Evolutionary conservation across 2,329 filamentous ascomycete genomes (phyloP).

Genomic region (Xylaria sp.): DNA sequence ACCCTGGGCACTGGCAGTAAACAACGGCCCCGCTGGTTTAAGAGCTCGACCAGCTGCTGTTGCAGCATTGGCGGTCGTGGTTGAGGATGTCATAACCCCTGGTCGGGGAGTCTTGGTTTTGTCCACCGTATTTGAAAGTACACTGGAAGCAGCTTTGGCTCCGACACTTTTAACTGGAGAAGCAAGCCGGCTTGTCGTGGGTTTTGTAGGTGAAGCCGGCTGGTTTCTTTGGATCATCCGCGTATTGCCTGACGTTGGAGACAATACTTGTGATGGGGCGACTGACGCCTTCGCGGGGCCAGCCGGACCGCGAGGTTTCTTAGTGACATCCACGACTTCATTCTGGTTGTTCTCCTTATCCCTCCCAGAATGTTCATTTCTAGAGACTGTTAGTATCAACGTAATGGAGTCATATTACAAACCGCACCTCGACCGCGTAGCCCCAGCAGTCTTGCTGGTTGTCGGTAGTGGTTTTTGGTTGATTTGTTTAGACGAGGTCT

Average conservation of each 20-base stretch:
- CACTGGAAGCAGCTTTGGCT: constrained; percentile 36
- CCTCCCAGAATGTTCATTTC: constrained; percentile 56
- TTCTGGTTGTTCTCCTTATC: constrained; percentile 72
- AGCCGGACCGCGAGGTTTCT: constrained; percentile 47
- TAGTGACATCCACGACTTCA: constrained; percentile 56
- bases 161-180: constrained; percentile 36
- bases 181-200: constrained; percentile 40
- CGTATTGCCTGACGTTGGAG: constrained; percentile 77
- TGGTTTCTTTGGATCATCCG: constrained; percentile 55
- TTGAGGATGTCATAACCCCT: constrained; percentile 41
- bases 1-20: constrained; percentile 41
- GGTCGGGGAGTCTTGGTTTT: constrained; percentile 52
- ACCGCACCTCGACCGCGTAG: constrained; percentile 50
- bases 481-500: constrained; percentile 33
- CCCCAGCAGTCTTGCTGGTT: constrained; percentile 29
- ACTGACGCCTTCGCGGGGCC: constrained; percentile 37
- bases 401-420: constrained; percentile 17
- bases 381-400: constrained; percentile 33
- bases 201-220: constrained; percentile 49
- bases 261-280: constrained; percentile 60
- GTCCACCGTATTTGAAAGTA: constrained; percentile 54
- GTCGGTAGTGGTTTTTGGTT: constrained; percentile 34
- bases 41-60: constrained; percentile 32
- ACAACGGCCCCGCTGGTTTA: constrained; percentile 36
- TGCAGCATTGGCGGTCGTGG: constrained; percentile 35